phyloP scores from a whole-genome alignment of 306 rosid genomes.

The Acacia crassicarpa region DNA sequence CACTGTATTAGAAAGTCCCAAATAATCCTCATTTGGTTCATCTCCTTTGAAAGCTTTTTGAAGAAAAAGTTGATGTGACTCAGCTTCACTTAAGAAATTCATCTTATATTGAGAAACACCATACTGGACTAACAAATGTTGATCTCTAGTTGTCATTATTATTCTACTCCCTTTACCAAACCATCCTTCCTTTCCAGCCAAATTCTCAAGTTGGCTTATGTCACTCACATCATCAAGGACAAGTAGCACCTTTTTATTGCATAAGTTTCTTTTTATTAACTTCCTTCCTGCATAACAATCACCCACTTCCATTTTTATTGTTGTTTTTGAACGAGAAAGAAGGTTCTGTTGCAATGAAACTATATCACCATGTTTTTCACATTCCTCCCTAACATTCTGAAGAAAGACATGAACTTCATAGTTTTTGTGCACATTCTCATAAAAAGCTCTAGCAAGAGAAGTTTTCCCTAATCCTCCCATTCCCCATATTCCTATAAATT shows the following conservation, averaged over 20 bases:
- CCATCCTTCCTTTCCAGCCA: not conserved
- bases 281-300: not conserved
- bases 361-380: not conserved
- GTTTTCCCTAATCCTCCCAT: not conserved
- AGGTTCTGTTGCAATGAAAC: not conserved
- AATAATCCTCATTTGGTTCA: not conserved
- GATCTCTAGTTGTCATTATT: not conserved
- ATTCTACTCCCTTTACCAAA: not conserved
- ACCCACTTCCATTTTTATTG: not conserved
- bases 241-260: not conserved
- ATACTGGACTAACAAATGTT: not conserved
- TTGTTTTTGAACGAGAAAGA: not conserved
- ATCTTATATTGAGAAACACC: not conserved
- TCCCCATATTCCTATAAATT: not conserved
- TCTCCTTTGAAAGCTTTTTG: not conserved
- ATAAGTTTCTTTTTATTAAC: not conserved
- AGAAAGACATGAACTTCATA: not conserved
- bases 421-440: not conserved
- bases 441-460: not conserved
- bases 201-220: not conserved
- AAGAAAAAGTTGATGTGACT: not conserved
- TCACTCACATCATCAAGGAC: not conserved
- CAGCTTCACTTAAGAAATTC: not conserved
- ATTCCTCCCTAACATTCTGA: not conserved
- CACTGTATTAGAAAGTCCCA: not conserved